Conservation (phyloP, 176 grass and related monocot genomes). For the Cocos nucifera region DNA sequence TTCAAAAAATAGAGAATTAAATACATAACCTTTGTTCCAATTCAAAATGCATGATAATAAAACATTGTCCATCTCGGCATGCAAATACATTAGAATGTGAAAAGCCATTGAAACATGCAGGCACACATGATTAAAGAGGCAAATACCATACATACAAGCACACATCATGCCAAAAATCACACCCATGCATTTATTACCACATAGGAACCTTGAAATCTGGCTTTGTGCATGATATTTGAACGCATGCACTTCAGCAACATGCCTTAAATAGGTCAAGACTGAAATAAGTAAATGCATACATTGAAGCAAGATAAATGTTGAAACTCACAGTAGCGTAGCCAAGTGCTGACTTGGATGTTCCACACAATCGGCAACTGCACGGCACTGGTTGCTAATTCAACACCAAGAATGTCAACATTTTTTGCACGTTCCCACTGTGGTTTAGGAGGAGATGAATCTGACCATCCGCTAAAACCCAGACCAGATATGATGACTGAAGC, state of each 20-base stretch:
- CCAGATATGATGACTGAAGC: constrained; percentile 78
- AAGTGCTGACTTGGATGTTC: constrained; percentile 99
- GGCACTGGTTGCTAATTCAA: constrained; percentile 71
- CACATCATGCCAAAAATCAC: too few species aligned
- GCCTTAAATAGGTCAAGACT: neutral
- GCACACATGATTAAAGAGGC: too few species aligned
- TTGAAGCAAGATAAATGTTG: constrained; percentile 9
- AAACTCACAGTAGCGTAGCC: constrained; percentile 88
- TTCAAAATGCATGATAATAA: constrained; percentile 2
- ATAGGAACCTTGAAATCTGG: too few species aligned
- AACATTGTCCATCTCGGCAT: too few species aligned
- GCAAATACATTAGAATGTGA: too few species aligned
- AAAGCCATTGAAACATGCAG: too few species aligned
- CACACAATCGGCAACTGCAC: constrained; percentile 87
- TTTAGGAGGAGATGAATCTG: constrained; percentile 47
- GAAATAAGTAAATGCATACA: constrained; percentile 8
- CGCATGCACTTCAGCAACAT: neutral
- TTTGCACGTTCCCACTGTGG: constrained; percentile 87
- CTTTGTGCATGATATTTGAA: too few species aligned
- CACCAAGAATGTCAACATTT: constrained; percentile 94
- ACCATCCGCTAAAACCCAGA: constrained; percentile 74
- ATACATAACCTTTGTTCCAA: neutral
- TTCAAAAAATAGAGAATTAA: too few species aligned
- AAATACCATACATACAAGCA: too few species aligned
- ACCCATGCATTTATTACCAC: too few species aligned